These are phyloP conservation scores for Recurvomyces mirabilis DNA, from an alignment of 495 filamentous ascomycete species.

Conservation along the genomic window DNA sequence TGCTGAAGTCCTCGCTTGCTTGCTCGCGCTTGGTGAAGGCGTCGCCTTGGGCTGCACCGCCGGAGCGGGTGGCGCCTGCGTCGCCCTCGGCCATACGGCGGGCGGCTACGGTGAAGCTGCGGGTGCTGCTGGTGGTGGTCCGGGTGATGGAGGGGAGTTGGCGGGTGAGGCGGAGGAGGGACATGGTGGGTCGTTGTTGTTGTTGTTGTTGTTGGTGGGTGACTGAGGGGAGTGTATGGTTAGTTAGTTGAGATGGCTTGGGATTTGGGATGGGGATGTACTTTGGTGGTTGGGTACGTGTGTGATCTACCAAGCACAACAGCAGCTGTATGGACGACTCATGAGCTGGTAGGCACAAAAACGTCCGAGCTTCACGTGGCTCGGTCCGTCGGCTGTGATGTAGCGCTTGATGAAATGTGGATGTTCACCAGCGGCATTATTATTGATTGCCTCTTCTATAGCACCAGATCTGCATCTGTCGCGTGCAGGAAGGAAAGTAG, in stretches of 20 bases:
- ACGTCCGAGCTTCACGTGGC: no score
- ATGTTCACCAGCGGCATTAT: no score
- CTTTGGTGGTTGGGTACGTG: no score
- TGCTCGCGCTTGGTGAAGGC: slow-evolving; percentile 83
- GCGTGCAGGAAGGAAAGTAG: no score
- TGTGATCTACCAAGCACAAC: no score
- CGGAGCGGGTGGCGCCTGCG: slow-evolving; percentile 37
- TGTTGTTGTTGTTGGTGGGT: neutral
- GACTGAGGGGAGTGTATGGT: neutral
- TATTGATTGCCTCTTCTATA: no score
- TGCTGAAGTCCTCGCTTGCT: slow-evolving; percentile 71
- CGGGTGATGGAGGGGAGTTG: slow-evolving; percentile 2
- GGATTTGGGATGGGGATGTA: neutral
- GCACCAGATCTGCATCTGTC: no score
- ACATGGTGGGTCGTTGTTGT: slow-evolving; percentile 10
- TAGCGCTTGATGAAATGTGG: no score
- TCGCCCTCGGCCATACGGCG: slow-evolving; percentile 36
- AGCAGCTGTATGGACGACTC: no score
- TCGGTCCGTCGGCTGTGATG: no score
- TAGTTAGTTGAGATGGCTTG: neutral
- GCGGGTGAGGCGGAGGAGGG: slow-evolving; percentile 21
- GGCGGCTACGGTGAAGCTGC: slow-evolving; percentile 27
- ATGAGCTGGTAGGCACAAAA: no score
- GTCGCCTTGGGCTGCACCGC: slow-evolving; percentile 42
- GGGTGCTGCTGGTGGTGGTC: slow-evolving; percentile 16